phyloP scores from a whole-genome alignment of 2,329 filamentous ascomycete genomes.

The Beauveria sp. region DNA sequence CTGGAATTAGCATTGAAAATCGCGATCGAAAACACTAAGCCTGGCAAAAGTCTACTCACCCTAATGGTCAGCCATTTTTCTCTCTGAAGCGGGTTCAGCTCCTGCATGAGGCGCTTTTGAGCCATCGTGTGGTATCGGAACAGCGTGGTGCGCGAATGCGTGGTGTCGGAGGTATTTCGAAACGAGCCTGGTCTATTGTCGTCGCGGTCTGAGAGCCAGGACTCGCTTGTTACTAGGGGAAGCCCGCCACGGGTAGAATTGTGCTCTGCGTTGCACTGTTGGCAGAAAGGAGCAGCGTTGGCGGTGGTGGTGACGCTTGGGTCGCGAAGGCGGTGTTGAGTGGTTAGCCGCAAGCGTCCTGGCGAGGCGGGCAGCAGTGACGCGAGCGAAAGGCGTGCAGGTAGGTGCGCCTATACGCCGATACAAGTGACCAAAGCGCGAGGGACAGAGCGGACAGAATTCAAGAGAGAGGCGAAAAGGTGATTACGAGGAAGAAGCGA shows the following conservation, averaged over 20 bases:
- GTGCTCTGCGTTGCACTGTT: neutral
- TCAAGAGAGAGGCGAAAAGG: neutral
- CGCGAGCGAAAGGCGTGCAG: neutral
- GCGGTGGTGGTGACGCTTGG: neutral
- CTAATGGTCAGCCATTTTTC: constrained; percentile 94
- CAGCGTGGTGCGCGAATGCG: neutral
- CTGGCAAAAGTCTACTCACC: constrained; percentile 38
- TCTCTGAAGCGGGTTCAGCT: constrained; percentile 72
- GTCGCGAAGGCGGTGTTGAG: constrained; percentile 4
- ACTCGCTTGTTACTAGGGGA: neutral
- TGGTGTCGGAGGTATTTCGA: neutral
- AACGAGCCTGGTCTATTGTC: neutral
- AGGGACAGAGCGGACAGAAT: neutral
- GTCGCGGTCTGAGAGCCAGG: neutral
- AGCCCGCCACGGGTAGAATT: neutral
- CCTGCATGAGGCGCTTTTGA: constrained; percentile 78
- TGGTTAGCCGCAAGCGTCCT: neutral
- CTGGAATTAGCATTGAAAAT: neutral
- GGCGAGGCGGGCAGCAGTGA: neutral
- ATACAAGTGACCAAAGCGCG: neutral
- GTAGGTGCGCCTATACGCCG: neutral
- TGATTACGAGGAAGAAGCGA: neutral
- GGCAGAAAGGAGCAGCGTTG: neutral
- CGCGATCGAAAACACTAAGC: neutral
- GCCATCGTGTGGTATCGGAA: constrained; percentile 28